phyloP scores from a whole-genome alignment of 1,139 yeast species.

The Suhomyces bolitotheri region DNA sequence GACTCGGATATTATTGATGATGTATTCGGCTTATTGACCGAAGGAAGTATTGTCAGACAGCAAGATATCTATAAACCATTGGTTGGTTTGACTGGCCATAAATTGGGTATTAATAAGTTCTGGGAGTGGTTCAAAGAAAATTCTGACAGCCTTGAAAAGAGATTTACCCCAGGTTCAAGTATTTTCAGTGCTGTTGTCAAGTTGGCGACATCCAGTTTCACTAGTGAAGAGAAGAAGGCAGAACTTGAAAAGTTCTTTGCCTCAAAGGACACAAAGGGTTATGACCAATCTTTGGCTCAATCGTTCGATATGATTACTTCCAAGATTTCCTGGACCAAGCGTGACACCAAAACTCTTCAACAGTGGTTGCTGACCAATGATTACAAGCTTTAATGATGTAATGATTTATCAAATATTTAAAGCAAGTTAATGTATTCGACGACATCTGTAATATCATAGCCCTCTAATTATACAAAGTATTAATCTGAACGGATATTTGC shows the following conservation, averaged over 20 bases:
- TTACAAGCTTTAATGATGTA: slow-evolving; percentile 24
- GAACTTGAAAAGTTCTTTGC: slow-evolving; percentile 61
- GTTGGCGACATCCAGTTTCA: slow-evolving; percentile 62
- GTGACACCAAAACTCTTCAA: slow-evolving; percentile 57
- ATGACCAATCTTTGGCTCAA: slow-evolving; percentile 71
- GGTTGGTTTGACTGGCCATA: slow-evolving; percentile 64
- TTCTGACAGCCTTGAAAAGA: slow-evolving; percentile 65
- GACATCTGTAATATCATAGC: neutral
- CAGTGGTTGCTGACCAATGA: slow-evolving; percentile 55
- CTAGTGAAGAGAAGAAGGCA: slow-evolving; percentile 57
- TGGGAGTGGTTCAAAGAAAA: slow-evolving; percentile 80
- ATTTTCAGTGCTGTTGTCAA: slow-evolving; percentile 75
- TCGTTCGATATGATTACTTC: slow-evolving; percentile 65
- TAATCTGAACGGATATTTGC: too few relatives aligned
- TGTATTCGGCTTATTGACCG: slow-evolving; percentile 61
- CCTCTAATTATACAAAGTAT: neutral
- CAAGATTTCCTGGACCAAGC: slow-evolving; percentile 63
- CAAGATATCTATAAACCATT: slow-evolving; percentile 85
- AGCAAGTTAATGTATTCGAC: neutral
- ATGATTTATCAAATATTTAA: neutral
- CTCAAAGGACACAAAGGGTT: slow-evolving; percentile 66
- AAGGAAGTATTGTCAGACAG: slow-evolving; percentile 66
- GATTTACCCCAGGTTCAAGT: slow-evolving; percentile 79
- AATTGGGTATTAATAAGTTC: slow-evolving; percentile 60
- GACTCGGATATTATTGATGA: slow-evolving; percentile 57